These are phyloP conservation scores for Solanum hybrid DNA, from an alignment of 305 asterid genomes.

Conservation along the genomic window DNA sequence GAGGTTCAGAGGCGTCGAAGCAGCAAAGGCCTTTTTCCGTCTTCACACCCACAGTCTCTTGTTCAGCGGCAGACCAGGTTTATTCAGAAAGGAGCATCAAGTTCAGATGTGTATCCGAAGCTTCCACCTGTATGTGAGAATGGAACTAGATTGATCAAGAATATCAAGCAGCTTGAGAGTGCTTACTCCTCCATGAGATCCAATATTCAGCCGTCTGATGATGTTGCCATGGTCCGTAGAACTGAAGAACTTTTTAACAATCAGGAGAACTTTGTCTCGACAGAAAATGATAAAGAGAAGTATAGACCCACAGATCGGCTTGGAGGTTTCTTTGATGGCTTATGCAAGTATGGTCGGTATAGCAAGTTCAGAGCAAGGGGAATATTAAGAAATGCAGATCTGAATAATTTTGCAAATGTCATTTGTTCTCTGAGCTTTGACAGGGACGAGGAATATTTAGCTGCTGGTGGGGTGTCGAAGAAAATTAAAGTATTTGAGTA, in stretches of 20 bases:
- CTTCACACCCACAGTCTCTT: slow-evolving; percentile 22
- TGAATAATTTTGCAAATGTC: slow-evolving; percentile 68
- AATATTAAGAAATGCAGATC: slow-evolving; percentile 62
- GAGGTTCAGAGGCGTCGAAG: slow-evolving; percentile 62
- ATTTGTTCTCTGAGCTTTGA: slow-evolving; percentile 93
- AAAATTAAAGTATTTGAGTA: slow-evolving; percentile 79
- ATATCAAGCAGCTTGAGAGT: slow-evolving; percentile 64
- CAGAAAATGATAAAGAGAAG: slow-evolving; percentile 28
- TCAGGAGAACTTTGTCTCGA: slow-evolving; percentile 32
- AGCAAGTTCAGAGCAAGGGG: slow-evolving; percentile 60
- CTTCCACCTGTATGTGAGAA: slow-evolving; percentile 21
- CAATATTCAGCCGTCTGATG: slow-evolving; percentile 37
- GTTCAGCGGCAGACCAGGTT: slow-evolving; percentile 14
- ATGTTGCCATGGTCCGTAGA: slow-evolving; percentile 24
- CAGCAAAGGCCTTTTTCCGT: slow-evolving; percentile 23
- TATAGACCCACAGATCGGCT: slow-evolving; percentile 35
- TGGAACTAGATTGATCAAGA: slow-evolving; percentile 42
- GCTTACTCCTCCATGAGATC: slow-evolving; percentile 86
- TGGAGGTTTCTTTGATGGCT: slow-evolving; percentile 73
- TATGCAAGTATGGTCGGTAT: slow-evolving; percentile 87
- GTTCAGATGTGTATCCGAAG: slow-evolving; percentile 22
- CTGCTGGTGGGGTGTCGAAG: slow-evolving; percentile 91
- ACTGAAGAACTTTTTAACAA: slow-evolving; percentile 43
- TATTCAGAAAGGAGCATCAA: slow-evolving; percentile 16
- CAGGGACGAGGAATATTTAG: slow-evolving; percentile 87